A percentile compares a stretch with the other conserved stretches of the same genome.
These are phyloP conservation scores for Ziziphus jujuba DNA, from an alignment of 306 rosid genomes.

Conservation along the genomic window DNA sequence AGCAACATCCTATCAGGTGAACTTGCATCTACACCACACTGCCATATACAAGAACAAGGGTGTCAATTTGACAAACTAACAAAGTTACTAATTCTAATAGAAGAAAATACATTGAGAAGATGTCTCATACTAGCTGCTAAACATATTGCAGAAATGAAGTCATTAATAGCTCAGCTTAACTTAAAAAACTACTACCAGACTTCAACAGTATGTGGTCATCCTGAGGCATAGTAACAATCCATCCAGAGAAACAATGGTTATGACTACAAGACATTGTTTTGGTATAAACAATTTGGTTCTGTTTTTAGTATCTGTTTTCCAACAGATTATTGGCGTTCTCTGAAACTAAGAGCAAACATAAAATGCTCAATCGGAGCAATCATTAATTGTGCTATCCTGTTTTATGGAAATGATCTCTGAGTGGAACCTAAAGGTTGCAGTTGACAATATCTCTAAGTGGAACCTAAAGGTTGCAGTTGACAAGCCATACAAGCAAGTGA, in stretches of 20 bases:
- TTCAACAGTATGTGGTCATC: too few species aligned
- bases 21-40: constrained; percentile 78
- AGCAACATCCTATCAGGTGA: constrained; percentile 68
- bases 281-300: background rate
- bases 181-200: too few species aligned
- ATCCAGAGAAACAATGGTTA: too few species aligned
- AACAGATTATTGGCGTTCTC: background rate
- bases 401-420: background rate
- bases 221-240: too few species aligned
- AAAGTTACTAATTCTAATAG: background rate
- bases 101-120: background rate
- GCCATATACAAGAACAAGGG: constrained; percentile 30
- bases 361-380: background rate
- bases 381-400: background rate
- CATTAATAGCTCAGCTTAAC: background rate
- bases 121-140: background rate
- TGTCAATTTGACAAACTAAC: constrained; percentile 13
- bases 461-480: constrained; percentile 1
- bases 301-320: background rate
- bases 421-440: constrained; percentile 5
- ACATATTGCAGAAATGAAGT: background rate
- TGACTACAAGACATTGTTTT: background rate
- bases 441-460: background rate
- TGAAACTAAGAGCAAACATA: constrained; percentile 1
- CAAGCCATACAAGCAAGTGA: constrained; percentile 1